These are phyloP conservation scores for Ulota crispa DNA, from an alignment of 225 moss, liverwort and hornwort species.

Conservation along the genomic window DNA sequence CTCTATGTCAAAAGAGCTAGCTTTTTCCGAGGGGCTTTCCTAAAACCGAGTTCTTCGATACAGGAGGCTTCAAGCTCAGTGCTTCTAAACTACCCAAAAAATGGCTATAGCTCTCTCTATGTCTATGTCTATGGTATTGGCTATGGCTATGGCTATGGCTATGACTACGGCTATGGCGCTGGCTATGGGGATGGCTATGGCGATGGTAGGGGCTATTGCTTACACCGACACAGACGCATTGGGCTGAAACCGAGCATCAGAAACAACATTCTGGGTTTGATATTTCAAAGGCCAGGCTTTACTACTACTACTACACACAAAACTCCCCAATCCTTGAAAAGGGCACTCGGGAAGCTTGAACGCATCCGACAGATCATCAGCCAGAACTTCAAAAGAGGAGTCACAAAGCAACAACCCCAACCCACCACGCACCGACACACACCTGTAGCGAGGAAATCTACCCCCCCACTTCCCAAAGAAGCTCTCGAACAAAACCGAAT, in stretches of 20 bases:
- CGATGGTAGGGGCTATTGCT: neutral
- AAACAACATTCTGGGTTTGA: constrained; percentile 34
- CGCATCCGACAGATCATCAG: constrained; percentile 43
- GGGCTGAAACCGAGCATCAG: constrained; percentile 43
- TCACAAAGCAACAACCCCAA: constrained; percentile 38
- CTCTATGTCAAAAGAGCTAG: no score
- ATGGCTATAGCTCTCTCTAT: no score
- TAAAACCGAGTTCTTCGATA: no score
- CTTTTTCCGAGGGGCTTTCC: no score
- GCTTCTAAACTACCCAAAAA: no score
- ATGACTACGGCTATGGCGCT: no score
- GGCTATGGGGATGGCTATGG: no score
- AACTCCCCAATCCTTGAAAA: constrained; percentile 30
- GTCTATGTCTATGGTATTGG: no score
- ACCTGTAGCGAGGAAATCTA: constrained; percentile 34
- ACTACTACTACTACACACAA: constrained; percentile 9
- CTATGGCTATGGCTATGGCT: no score
- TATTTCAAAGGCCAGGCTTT: constrained; percentile 20
- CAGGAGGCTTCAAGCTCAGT: no score
- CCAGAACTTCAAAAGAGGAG: constrained; percentile 37
- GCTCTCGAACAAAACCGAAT: constrained; percentile 40
- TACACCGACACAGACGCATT: constrained; percentile 31
- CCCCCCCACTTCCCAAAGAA: constrained; percentile 45
- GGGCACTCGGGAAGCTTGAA: constrained; percentile 36
- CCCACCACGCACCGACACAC: constrained; percentile 32